These are phyloP conservation scores for Hanseniaspora uvarum DNA, from an alignment of 1,139 yeast species.

Conservation along the genomic window DNA sequence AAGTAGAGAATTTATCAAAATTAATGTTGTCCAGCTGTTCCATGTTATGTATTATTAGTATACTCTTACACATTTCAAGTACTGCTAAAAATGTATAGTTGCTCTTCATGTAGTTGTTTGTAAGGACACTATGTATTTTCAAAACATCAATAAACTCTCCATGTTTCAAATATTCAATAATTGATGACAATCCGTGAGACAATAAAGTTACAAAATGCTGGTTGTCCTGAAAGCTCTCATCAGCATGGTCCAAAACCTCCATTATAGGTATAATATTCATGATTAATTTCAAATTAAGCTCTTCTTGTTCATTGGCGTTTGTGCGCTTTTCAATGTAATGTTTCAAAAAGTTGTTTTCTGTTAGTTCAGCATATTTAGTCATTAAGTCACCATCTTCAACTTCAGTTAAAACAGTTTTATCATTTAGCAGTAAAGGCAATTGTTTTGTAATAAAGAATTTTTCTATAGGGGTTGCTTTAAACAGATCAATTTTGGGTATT, in stretches of 20 bases:
- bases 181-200: constrained; percentile 3
- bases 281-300: background rate
- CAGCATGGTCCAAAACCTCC: constrained; percentile 15
- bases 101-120: constrained; percentile 10
- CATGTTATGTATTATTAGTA: constrained; percentile 3
- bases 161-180: background rate
- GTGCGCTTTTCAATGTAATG: background rate
- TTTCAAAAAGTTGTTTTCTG: constrained; percentile 6
- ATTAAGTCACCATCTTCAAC: background rate
- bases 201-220: constrained; percentile 6
- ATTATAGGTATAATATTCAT: constrained; percentile 8
- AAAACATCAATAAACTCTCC: constrained; percentile 3
- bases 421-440: background rate
- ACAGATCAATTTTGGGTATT: background rate
- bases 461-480: background rate
- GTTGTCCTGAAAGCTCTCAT: background rate
- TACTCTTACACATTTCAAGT: constrained; percentile 9
- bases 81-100: constrained; percentile 5
- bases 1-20: constrained; percentile 9
- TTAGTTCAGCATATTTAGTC: background rate
- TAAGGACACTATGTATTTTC: constrained; percentile 6
- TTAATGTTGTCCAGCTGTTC: constrained; percentile 6
- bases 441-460: background rate
- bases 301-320: background rate
- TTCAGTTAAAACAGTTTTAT: background rate